Conservation (phyloP, 768 basidiomycete genomes). For the Phylloporus sp. region DNA sequence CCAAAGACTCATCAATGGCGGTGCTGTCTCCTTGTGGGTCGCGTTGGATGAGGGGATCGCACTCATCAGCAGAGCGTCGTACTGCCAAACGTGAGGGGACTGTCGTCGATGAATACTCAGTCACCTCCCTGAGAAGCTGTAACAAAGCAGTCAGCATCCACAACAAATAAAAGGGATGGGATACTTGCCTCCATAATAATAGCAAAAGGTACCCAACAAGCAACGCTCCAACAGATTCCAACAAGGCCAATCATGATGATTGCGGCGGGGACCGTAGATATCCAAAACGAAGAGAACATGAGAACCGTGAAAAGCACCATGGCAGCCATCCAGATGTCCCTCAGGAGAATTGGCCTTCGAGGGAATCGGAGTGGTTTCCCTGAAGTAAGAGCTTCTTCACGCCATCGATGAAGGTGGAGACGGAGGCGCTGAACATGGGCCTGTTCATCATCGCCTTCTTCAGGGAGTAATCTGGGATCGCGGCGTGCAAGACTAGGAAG, state of each 20-base stretch:
- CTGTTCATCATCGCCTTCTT: constrained; percentile 66
- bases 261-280: constrained; percentile 72
- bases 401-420: constrained; percentile 74
- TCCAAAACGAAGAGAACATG: constrained; percentile 83
- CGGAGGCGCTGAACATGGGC: constrained; percentile 68
- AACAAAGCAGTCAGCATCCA: constrained; percentile 1
- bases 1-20: constrained; percentile 27
- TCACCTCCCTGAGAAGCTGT: constrained; percentile 73
- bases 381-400: constrained; percentile 72
- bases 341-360: constrained; percentile 83
- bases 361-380: constrained; percentile 78
- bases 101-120: constrained; percentile 29
- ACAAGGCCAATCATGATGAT: constrained; percentile 78
- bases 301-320: constrained; percentile 75
- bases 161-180: constrained; percentile 38
- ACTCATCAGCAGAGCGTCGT: constrained; percentile 32
- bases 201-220: constrained; percentile 97
- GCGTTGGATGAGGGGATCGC: constrained; percentile 56
- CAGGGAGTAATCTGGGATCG: constrained; percentile 73
- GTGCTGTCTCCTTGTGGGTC: constrained; percentile 47
- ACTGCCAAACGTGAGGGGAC: constrained; percentile 22
- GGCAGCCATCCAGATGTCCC: constrained; percentile 92
- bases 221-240: constrained; percentile 95
- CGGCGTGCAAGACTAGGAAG: constrained; percentile 81
- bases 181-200: constrained; percentile 89